These are phyloP conservation scores for Tetracentron sinense DNA, from an alignment of 164 flowering plant genomes.

Conservation along the genomic window DNA sequence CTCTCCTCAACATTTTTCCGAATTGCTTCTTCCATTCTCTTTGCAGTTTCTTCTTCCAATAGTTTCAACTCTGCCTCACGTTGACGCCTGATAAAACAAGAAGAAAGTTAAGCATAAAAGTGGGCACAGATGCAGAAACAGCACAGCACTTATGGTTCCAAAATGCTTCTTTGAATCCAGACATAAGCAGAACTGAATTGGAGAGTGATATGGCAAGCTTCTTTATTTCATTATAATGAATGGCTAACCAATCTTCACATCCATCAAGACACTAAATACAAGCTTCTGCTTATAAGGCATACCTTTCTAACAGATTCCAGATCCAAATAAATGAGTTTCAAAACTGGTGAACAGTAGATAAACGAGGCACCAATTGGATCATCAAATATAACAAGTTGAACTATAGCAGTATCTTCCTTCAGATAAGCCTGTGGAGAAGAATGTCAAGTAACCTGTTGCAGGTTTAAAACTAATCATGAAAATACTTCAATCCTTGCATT, in stretches of 20 bases:
- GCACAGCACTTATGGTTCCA: constrained; percentile 15
- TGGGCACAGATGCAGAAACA: constrained; percentile 14
- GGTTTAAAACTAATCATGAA: constrained; percentile 53
- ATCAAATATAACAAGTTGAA: constrained; percentile 85
- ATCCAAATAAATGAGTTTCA: constrained; percentile 89
- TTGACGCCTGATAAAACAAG: constrained; percentile 65
- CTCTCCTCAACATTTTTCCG: constrained; percentile 72
- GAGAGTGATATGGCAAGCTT: constrained; percentile 23
- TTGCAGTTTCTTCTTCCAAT: constrained; percentile 94
- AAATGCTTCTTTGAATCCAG: constrained; percentile 22
- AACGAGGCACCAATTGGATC: constrained; percentile 82
- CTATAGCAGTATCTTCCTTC: constrained; percentile 91
- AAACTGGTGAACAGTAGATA: constrained; percentile 90
- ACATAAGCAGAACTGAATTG: constrained; percentile 19
- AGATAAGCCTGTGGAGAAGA: constrained; percentile 86
- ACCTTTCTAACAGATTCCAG: constrained; percentile 91
- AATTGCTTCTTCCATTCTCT: constrained; percentile 85
- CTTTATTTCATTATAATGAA: constrained; percentile 27
- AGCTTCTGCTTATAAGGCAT: constrained; percentile 86
- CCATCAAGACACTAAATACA: constrained; percentile 49
- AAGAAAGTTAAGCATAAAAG: constrained; percentile 32
- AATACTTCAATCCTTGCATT: constrained; percentile 25
- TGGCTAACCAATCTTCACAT: constrained; percentile 57
- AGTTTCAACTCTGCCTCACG: constrained; percentile 85
- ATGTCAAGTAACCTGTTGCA: constrained; percentile 74